Conservation (phyloP, 257 asterid species). For the Fraxinus cuspidata region DNA sequence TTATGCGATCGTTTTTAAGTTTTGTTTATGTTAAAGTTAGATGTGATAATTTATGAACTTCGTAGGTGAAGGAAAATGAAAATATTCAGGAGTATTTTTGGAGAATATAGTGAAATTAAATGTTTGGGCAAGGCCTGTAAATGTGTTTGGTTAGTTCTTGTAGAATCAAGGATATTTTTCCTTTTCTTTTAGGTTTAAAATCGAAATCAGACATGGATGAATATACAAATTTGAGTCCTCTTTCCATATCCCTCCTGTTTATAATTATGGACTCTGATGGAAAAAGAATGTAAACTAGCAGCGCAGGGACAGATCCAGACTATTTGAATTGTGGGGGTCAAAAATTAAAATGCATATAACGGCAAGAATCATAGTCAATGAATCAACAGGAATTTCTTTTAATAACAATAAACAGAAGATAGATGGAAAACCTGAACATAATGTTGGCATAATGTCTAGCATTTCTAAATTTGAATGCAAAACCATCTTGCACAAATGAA, state of each 20-base stretch:
- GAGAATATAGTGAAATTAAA: neutral
- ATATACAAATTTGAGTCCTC: neutral
- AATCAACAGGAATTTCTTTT: no score
- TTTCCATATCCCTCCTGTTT: neutral
- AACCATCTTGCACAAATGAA: no score
- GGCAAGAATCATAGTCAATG: no score
- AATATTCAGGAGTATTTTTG: neutral
- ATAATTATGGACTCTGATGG: neutral
- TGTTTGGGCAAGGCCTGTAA: neutral
- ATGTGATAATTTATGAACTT: slow-evolving; percentile 5
- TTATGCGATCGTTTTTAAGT: neutral
- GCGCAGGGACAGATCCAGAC: no score
- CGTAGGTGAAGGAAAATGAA: slow-evolving; percentile 10
- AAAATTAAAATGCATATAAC: no score
- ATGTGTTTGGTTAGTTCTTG: neutral
- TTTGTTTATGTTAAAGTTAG: slow-evolving; percentile 1
- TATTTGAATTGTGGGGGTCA: no score
- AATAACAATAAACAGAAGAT: no score
- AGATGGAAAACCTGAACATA: no score
- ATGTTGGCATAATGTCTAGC: no score
- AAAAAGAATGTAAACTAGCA: neutral
- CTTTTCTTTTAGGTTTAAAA: neutral
- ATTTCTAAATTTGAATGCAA: no score
- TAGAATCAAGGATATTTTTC: neutral
- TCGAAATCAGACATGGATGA: neutral